These are phyloP conservation scores for Tieghemostelium lacteum DNA, from an alignment of 78 protist species.

Conservation along the genomic window DNA sequence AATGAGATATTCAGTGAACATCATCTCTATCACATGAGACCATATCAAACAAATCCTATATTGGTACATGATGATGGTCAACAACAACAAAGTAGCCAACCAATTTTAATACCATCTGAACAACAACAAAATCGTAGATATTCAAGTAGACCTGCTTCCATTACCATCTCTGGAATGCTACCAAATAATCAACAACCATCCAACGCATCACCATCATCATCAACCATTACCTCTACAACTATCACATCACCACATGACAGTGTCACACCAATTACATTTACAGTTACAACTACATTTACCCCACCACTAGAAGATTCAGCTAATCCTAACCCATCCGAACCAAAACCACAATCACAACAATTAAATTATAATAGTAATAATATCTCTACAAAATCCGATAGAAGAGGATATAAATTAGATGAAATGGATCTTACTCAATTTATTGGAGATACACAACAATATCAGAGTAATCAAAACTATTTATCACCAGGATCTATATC, in stretches of 20 bases:
- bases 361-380: background rate
- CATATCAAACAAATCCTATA: constrained; percentile 17
- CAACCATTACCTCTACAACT: constrained; percentile 65
- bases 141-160: constrained; percentile 45
- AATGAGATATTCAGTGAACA: constrained; percentile 57
- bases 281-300: constrained; percentile 67
- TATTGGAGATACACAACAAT: constrained; percentile 7
- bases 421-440: constrained; percentile 26
- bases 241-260: constrained; percentile 70
- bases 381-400: background rate
- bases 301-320: constrained; percentile 17
- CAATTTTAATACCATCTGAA: constrained; percentile 1
- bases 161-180: constrained; percentile 27
- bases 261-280: constrained; percentile 59
- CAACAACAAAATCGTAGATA: constrained; percentile 8
- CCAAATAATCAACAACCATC: constrained; percentile 12
- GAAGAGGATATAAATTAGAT: constrained; percentile 27
- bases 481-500: background rate
- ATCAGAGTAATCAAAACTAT: constrained; percentile 15
- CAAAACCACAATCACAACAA: background rate
- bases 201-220: constrained; percentile 9
- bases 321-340: too few relatives aligned
- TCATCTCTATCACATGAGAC: constrained; percentile 55
- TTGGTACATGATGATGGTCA: background rate
- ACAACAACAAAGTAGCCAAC: constrained; percentile 7